These are phyloP conservation scores for Thoreauomyces humboldtii DNA, from an alignment of 192 early-diverging fungal genomes.

Conservation along the genomic window DNA sequence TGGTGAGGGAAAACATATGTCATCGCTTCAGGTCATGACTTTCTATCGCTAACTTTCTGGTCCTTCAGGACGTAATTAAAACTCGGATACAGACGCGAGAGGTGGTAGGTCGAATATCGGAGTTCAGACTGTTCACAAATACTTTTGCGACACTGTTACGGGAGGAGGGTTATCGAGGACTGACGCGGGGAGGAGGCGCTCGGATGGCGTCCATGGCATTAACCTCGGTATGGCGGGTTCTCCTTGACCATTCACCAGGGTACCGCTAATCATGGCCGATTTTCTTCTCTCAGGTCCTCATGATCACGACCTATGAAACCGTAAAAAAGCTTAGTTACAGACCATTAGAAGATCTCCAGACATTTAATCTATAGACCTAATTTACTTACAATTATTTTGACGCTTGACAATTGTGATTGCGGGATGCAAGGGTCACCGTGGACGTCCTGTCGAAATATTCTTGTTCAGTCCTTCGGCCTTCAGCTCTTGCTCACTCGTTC, in stretches of 20 bases:
- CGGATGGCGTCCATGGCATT: slow-evolving; percentile 17
- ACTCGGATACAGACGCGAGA: slow-evolving; percentile 21
- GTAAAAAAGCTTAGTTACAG: slow-evolving; percentile 19
- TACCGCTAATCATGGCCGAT: not conserved
- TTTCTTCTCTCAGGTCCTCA: slow-evolving; percentile 14
- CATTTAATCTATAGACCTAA: too few relatives aligned
- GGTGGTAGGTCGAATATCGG: not conserved
- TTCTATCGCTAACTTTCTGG: not conserved
- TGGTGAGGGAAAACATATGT: not conserved
- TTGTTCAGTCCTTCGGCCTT: too few relatives aligned
- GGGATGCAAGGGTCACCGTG: too few relatives aligned
- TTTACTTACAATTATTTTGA: too few relatives aligned
- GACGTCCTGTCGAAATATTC: too few relatives aligned
- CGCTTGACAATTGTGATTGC: too few relatives aligned
- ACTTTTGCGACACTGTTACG: not conserved
- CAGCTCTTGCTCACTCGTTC: too few relatives aligned
- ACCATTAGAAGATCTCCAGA: not conserved
- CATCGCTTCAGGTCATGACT: not conserved
- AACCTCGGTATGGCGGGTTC: slow-evolving; percentile 10
- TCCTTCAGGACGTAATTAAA: slow-evolving; percentile 26
- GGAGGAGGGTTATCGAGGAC: slow-evolving; percentile 10
- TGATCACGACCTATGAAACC: slow-evolving; percentile 22
- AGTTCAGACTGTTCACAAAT: not conserved
- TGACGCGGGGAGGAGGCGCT: slow-evolving; percentile 25
- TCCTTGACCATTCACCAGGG: not conserved